Percentiles rank a stretch among this genome's conserved stretches.
These are phyloP conservation scores for Amphirosellinia nigrospora DNA, from an alignment of 495 filamentous ascomycete genomes.

Conservation along the genomic window DNA sequence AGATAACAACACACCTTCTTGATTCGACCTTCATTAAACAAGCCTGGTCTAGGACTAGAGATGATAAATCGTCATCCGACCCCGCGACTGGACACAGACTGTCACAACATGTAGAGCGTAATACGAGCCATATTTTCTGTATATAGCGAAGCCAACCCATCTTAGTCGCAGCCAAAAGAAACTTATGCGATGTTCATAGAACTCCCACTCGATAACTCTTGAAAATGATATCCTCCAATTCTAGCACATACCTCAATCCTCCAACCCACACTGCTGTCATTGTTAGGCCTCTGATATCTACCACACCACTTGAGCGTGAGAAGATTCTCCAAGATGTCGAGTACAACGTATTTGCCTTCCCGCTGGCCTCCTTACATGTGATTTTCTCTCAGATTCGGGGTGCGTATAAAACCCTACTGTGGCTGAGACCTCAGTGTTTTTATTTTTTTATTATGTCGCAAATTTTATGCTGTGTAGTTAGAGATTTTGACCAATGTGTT, in stretches of 20 bases:
- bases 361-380: constrained; percentile 15
- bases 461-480: too few relatives aligned
- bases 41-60: constrained; percentile 32
- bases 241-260: not conserved
- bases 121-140: not conserved
- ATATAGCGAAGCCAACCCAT: not conserved
- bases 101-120: not conserved
- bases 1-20: constrained; percentile 39
- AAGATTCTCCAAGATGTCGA: constrained; percentile 21
- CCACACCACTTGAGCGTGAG: constrained; percentile 13
- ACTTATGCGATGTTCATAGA: not conserved
- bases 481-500: too few relatives aligned
- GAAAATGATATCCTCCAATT: not conserved
- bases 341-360: constrained; percentile 25
- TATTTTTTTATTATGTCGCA: too few relatives aligned
- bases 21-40: constrained; percentile 38
- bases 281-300: not conserved
- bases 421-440: too few relatives aligned
- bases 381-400: constrained; percentile 25
- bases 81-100: constrained; percentile 56
- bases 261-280: not conserved
- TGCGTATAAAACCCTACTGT: too few relatives aligned
- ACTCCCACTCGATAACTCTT: not conserved
- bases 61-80: constrained; percentile 41
- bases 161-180: not conserved